Conservation (phyloP, 108 stramenopile genomes). For the Thalassiosira profunda region DNA sequence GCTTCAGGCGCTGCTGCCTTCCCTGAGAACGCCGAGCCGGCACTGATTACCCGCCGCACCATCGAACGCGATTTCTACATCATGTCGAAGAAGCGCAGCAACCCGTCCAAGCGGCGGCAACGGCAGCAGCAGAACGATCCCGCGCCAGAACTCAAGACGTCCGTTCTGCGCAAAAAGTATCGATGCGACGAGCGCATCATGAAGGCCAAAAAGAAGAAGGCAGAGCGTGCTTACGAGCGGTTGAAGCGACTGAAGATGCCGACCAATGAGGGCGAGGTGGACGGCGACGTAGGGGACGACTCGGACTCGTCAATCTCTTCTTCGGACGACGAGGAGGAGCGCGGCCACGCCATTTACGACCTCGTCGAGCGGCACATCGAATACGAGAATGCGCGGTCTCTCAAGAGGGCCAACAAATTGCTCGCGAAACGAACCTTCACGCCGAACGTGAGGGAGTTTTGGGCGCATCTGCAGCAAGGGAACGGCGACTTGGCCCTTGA, state of each 20-base stretch:
- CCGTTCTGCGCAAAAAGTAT: slow-evolving; percentile 41
- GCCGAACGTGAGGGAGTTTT: slow-evolving; percentile 27
- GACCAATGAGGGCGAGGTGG: background rate
- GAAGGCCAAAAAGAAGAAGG: slow-evolving; percentile 17
- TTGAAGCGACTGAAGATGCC: slow-evolving; percentile 8
- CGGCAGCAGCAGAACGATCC: background rate
- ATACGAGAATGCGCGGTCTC: slow-evolving; percentile 34
- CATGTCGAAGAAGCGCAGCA: slow-evolving; percentile 34
- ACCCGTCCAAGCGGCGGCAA: slow-evolving; percentile 12
- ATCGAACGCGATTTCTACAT: slow-evolving; percentile 47
- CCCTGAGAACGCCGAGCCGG: slow-evolving; percentile 11
- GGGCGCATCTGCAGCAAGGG: slow-evolving; percentile 22
- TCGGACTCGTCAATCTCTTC: slow-evolving; percentile 11
- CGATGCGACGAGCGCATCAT: slow-evolving; percentile 37
- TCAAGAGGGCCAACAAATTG: slow-evolving; percentile 20
- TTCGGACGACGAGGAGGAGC: slow-evolving; percentile 15
- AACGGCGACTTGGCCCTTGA: background rate
- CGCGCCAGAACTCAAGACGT: slow-evolving; percentile 24
- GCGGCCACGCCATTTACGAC: slow-evolving; percentile 26
- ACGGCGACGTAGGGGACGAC: background rate
- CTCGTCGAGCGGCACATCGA: slow-evolving; percentile 35
- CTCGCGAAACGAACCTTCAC: slow-evolving; percentile 3
- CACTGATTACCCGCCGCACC: slow-evolving; percentile 30
- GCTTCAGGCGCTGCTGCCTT: too few relatives aligned
- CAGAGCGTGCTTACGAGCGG: slow-evolving; percentile 22